Evolutionary conservation across 441 rosid species (phyloP), one percentile per base, ranked within the genome.

Genomic region (Bruguiera hainesii): DNA sequence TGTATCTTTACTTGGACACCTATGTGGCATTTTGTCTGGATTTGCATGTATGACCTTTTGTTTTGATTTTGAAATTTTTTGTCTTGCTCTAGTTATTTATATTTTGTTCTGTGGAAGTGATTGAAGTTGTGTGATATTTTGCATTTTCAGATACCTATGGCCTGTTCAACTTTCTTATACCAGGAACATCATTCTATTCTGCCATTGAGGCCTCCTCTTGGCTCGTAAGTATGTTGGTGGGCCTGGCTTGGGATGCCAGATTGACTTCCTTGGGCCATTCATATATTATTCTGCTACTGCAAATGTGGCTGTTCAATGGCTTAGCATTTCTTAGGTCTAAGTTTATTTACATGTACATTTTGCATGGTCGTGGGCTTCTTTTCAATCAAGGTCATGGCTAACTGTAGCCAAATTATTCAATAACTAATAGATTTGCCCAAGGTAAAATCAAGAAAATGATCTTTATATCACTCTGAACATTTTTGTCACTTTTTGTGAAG

Each of bases 21-120:
- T 94, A 21, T 91, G 94, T 53, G 98, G 99, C 78, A 91, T 94
- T 83, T 76, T 94, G 70, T 91, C 98, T 29, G 97, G 99, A 66
- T 91, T 89, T 86, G 91, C 97, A 74, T 94, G 98, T 91, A 76
- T 55, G 88, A 35, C 42, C 72, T 20, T 66, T 59, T 67, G 23
- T 64, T 57, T 68, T 69, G 3, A 56, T 60, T 25, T 20, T 57
- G 46, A 60, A 3, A 20, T 49, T 57, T 60, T 35, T 50, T 65
- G 46, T 53, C 11, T 61, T 71, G 64, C 56, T 71, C 29, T 49
- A 53, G 61, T 23, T 57, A 64, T 58, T 53, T 73, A 28, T 49
- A 6, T 60, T 68, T 55, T 30, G 39, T 39, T 60, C 31, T 26
- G 25, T 66, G 19, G 21, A 26, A 48, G 39, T 64, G 23, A 61